phyloP scores from a whole-genome alignment of 805 yeast species.

The Starmera dryadoides region DNA sequence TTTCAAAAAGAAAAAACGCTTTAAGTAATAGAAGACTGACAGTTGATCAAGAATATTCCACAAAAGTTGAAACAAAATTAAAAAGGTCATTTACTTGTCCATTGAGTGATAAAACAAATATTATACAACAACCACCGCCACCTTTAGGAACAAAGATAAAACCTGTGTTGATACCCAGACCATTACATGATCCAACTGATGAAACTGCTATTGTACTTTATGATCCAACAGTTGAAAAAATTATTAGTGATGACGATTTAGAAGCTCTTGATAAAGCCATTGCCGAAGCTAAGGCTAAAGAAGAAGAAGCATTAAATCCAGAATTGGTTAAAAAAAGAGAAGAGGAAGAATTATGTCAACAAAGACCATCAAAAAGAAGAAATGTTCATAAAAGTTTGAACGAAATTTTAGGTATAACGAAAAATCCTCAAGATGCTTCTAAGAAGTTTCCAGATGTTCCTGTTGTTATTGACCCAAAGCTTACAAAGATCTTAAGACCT shows the following conservation, averaged over 20 bases:
- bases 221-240: constrained; percentile 83
- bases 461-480: constrained; percentile 87
- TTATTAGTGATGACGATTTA: constrained; percentile 18
- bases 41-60: constrained; percentile 26
- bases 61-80: constrained; percentile 32
- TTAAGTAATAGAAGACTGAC: constrained; percentile 47
- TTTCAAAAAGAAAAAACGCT: constrained; percentile 45
- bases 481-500: constrained; percentile 82
- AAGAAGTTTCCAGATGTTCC: constrained; percentile 78
- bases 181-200: constrained; percentile 90
- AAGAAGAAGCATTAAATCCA: constrained; percentile 21
- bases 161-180: constrained; percentile 70
- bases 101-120: constrained; percentile 29
- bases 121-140: constrained; percentile 49
- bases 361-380: constrained; percentile 21
- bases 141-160: constrained; percentile 78
- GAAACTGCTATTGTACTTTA: constrained; percentile 92
- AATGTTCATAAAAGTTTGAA: constrained; percentile 60
- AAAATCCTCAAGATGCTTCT: constrained; percentile 39
- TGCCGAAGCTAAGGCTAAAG: constrained; percentile 19
- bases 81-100: constrained; percentile 56
- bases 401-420: constrained; percentile 71
- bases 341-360: constrained; percentile 2
- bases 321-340: constrained; percentile 9
- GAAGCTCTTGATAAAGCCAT: constrained; percentile 25